Conservation (phyloP, 2,329 filamentous ascomycete genomes). For the Colletotrichum sp. region DNA sequence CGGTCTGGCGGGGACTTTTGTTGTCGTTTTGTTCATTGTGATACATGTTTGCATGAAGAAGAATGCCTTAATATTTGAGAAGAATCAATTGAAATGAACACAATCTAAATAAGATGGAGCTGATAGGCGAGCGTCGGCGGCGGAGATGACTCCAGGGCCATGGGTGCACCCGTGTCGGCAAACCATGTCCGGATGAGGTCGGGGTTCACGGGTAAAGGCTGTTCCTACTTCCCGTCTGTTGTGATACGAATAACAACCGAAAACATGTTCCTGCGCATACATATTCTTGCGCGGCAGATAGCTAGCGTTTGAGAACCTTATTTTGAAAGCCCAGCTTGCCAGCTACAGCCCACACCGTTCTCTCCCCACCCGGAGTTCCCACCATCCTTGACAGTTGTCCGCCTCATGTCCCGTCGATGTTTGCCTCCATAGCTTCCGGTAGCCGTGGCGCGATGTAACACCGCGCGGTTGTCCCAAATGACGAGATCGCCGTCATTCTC, state of each 20-base stretch:
- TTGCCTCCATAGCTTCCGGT: neutral
- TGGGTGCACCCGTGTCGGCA: neutral
- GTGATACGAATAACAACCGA: neutral
- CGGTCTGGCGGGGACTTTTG: neutral
- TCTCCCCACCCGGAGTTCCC: neutral
- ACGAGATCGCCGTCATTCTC: neutral
- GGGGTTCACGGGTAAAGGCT: neutral
- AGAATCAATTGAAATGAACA: neutral
- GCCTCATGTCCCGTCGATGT: neutral
- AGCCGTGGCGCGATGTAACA: neutral
- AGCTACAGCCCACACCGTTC: neutral
- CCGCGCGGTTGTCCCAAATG: neutral
- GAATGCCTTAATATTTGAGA: neutral
- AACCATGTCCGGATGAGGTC: neutral
- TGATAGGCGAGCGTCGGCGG: fast-evolving
- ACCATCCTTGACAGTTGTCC: neutral
- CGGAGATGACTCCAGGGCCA: fast-evolving
- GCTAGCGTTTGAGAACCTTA: neutral
- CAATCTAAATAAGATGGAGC: neutral
- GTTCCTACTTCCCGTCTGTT: neutral
- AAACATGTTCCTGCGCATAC: neutral
- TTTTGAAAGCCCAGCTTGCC: neutral
- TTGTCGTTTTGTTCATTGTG: neutral
- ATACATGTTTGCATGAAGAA: neutral
- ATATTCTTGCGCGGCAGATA: neutral